Evolutionary conservation across 163 green algal species (phyloP).

Genomic region (Volvox carteri): DNA sequence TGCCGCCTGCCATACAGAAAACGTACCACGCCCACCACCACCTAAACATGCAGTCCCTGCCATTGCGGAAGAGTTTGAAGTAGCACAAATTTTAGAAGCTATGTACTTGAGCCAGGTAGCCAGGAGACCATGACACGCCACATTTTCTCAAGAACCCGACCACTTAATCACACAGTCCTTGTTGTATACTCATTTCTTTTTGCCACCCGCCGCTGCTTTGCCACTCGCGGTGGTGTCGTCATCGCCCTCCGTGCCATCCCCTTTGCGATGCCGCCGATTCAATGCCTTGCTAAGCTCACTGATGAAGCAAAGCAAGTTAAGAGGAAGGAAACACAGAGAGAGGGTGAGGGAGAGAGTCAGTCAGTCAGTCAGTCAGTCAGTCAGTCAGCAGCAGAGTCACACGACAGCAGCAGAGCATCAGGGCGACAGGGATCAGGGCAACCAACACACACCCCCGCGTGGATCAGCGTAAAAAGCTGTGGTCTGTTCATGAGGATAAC

Average conservation of each 20-base stretch:
- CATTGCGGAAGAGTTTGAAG: no score
- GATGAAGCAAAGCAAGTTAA: neutral
- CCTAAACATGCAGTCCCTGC: no score
- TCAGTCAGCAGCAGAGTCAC: neutral
- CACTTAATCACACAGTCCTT: no score
- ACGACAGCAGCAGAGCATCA: neutral
- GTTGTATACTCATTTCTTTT: slow-evolving; percentile 55
- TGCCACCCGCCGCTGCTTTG: slow-evolving; percentile 34
- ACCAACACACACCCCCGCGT: neutral
- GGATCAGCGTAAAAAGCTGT: neutral
- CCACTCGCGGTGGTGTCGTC: neutral
- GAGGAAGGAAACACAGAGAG: neutral
- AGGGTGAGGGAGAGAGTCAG: neutral
- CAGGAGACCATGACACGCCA: no score
- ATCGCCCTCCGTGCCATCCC: slow-evolving; percentile 1
- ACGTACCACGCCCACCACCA: no score
- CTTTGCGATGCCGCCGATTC: slow-evolving; percentile 50
- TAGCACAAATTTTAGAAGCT: no score
- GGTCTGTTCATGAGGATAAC: no score
- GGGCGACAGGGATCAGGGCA: neutral
- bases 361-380: neutral
- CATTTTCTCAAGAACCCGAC: no score
- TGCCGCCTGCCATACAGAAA: no score
- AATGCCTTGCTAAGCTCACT: slow-evolving; percentile 44
- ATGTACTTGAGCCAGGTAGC: no score